phyloP scores from a whole-genome alignment of 768 basidiomycete genomes.

The Amanita pallidorosea region DNA sequence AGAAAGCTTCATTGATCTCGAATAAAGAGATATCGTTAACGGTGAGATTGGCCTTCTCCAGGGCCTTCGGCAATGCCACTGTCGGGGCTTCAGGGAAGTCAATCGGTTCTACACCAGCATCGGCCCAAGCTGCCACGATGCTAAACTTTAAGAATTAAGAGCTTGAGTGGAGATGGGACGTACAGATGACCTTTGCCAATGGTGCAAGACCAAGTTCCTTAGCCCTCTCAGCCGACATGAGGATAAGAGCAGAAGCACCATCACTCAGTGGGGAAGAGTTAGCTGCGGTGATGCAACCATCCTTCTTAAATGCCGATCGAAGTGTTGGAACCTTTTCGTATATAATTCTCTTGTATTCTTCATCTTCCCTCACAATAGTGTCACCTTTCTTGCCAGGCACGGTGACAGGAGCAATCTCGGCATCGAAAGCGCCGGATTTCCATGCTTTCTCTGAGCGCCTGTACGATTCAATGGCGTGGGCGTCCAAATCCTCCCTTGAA shows the following conservation, averaged over 20 bases:
- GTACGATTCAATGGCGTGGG: slow-evolving; percentile 92
- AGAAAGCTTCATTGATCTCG: slow-evolving; percentile 98
- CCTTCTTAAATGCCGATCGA: slow-evolving; percentile 82
- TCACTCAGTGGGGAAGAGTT: slow-evolving; percentile 95
- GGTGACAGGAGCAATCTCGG: slow-evolving; percentile 82
- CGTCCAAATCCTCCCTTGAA: slow-evolving; percentile 79
- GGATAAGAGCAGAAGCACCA: slow-evolving; percentile 89
- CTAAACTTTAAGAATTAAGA: slow-evolving; percentile 7
- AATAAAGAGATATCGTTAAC: slow-evolving; percentile 81
- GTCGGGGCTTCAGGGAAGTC: slow-evolving; percentile 97
- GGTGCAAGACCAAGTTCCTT: slow-evolving; percentile 86
- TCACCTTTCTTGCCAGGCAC: slow-evolving; percentile 95
- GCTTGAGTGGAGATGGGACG: slow-evolving; percentile 17
- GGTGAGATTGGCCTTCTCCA: slow-evolving; percentile 78
- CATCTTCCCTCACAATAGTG: slow-evolving; percentile 83
- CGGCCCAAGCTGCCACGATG: slow-evolving; percentile 69
- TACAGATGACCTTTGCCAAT: slow-evolving; percentile 90
- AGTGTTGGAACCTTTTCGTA: slow-evolving; percentile 89
- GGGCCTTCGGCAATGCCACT: slow-evolving; percentile 78
- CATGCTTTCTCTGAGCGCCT: slow-evolving; percentile 87
- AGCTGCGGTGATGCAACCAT: slow-evolving; percentile 89
- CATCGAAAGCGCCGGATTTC: slow-evolving; percentile 74
- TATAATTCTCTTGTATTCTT: slow-evolving; percentile 95
- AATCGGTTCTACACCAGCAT: slow-evolving; percentile 92
- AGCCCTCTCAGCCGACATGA: slow-evolving; percentile 91